Conservation (phyloP, 768 basidiomycete genomes). For the Cubamyces sp. region DNA sequence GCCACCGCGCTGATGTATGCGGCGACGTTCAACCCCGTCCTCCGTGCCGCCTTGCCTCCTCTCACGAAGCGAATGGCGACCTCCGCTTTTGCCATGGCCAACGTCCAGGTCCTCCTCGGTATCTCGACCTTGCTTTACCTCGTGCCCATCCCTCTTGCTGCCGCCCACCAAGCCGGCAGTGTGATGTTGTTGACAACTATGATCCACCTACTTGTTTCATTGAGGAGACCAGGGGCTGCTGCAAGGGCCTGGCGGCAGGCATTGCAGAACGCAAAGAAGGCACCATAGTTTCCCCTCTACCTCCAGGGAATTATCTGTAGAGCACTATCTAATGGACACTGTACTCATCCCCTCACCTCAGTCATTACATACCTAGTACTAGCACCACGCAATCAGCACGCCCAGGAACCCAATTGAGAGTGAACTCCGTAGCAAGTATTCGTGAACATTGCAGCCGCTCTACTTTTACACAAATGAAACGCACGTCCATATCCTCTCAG, state of each 20-base stretch:
- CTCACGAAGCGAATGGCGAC: conserved; percentile 54
- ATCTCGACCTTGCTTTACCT: conserved; percentile 87
- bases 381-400: not conserved
- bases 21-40: conserved; percentile 54
- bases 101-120: conserved; percentile 79
- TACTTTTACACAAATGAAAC: conserved; percentile 24
- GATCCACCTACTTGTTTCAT: conserved; percentile 71
- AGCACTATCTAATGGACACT: conserved; percentile 16
- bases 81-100: conserved; percentile 77
- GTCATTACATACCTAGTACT: not conserved
- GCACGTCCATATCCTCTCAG: conserved; percentile 10
- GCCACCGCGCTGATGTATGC: conserved; percentile 66
- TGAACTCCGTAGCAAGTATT: not conserved
- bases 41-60: conserved; percentile 60
- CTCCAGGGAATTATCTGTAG: conserved; percentile 3
- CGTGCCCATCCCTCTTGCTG: conserved; percentile 91
- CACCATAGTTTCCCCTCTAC: not conserved
- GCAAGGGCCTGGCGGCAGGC: conserved; percentile 64
- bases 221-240: conserved; percentile 70
- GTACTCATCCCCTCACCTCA: conserved; percentile 15
- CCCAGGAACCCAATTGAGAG: not conserved
- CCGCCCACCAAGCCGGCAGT: conserved; percentile 94
- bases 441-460: conserved; percentile 13
- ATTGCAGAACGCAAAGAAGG: conserved; percentile 19
- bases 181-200: conserved; percentile 84